These are phyloP conservation scores for Ulota crispa DNA, from an alignment of 225 moss, liverwort and hornwort species.

Conservation along the genomic window DNA sequence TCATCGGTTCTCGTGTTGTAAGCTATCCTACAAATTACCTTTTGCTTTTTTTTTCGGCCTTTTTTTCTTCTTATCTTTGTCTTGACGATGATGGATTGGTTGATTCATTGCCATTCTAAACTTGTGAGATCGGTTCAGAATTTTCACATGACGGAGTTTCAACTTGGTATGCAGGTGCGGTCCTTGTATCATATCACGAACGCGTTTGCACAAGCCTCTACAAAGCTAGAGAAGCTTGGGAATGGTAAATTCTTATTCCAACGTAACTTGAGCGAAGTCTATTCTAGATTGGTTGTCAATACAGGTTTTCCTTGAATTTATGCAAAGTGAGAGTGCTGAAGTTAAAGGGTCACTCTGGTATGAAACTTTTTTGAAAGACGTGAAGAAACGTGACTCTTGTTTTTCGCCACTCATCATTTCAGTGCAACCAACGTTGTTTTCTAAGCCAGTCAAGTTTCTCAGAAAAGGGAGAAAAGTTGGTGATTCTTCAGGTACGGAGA, in stretches of 20 bases:
- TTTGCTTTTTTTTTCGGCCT: neutral
- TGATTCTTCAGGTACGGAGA: constrained; percentile 54
- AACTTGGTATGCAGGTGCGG: constrained; percentile 57
- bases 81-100: constrained; percentile 22
- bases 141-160: neutral
- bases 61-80: constrained; percentile 9
- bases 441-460: neutral
- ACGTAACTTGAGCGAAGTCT: neutral
- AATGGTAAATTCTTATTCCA: constrained; percentile 50
- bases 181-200: constrained; percentile 88
- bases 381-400: neutral
- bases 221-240: constrained; percentile 94
- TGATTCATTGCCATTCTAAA: neutral
- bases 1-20: constrained; percentile 93
- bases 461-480: neutral
- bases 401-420: neutral
- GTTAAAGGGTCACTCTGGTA: neutral
- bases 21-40: constrained; percentile 25
- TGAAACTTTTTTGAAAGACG: neutral
- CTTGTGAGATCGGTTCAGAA: neutral
- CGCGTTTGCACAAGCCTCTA: constrained; percentile 77
- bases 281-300: neutral
- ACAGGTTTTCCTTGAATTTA: neutral
- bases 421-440: neutral
- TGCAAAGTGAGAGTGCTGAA: neutral